Conservation (phyloP, 2,329 filamentous ascomycete genomes). For the Aspergillus carbonarius region DNA sequence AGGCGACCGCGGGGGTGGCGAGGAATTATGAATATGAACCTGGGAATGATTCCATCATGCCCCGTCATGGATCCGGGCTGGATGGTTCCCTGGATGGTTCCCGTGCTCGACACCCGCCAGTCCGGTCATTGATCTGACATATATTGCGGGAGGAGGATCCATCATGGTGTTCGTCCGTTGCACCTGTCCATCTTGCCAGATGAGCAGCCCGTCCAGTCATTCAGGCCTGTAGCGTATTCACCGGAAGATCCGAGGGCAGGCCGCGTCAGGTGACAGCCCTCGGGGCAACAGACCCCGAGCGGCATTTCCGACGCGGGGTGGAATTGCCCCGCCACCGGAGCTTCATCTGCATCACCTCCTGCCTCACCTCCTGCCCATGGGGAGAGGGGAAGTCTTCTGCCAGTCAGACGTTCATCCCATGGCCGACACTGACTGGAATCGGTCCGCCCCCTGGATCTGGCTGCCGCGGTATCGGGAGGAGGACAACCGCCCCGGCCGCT, state of each 20-base stretch:
- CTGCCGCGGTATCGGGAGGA: neutral
- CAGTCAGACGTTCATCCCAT: too few relatives aligned
- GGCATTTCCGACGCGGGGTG: neutral
- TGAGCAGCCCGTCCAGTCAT: neutral
- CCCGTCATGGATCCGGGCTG: neutral
- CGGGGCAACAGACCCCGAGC: neutral
- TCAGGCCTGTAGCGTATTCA: too few relatives aligned
- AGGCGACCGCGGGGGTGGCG: neutral
- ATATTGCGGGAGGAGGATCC: too few relatives aligned
- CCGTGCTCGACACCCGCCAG: too few relatives aligned
- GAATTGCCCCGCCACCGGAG: neutral
- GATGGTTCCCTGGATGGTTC: too few relatives aligned
- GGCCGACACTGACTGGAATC: neutral
- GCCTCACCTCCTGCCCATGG: too few relatives aligned
- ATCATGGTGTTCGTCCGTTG: too few relatives aligned
- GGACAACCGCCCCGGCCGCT: neutral
- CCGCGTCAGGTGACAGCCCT: neutral
- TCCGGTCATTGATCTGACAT: too few relatives aligned
- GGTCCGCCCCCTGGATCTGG: conserved; percentile 7
- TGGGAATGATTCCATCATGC: neutral
- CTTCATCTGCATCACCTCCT: neutral
- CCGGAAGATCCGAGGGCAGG: neutral
- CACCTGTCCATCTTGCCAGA: too few relatives aligned
- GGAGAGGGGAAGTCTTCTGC: too few relatives aligned
- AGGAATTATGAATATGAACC: too few relatives aligned